Evolutionary conservation across 257 asterid species (phyloP), one percentile per base, ranked within the genome.

Genomic region (Cordia subcordata): DNA sequence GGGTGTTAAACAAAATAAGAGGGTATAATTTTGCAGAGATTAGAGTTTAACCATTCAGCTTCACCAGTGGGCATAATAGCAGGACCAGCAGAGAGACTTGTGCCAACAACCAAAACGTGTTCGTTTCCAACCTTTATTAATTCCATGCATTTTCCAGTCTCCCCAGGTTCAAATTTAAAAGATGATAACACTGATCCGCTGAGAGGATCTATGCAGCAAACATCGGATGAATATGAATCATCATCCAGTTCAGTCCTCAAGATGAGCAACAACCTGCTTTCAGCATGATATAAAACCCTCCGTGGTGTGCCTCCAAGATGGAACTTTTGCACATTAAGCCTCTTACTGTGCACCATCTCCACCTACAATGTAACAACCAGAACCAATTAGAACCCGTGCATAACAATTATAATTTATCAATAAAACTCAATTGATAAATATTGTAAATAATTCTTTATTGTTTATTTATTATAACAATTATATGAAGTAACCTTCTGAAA

Each of bases 291-390:
- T 61, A 88, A 55, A 71, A 92, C 85, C 78, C 89, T 92, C 80
- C 96, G 80, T 12, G 99, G 95, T 49, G 99, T 92, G 65, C 97
- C 96, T n/a, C 87, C 99, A 63, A 92, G 82, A 71, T 72, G 88
- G 77, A 92, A 89, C 63, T 86, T 92, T 81, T 92, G 99, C 73
- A 89, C 97, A 72, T 92, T 92, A 68, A 92, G 97, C 85, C 97
- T 83, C 80, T 89, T 92, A 72, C 89, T 86, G 40, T 94, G 96
- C 65, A 88, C 96, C 99, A 92, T 89, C 76, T 88, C 99, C 79
- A 84, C 96, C 99, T 92, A 71, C 39, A 65, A 78, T 59, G 71
- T 46, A 64, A 61, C 39, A 68, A 54, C 39, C 55, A 63, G 38
- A 51, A 39, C 23, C 6, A 27, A 51, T 44, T 12, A 19, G 16